Evolutionary conservation across 208 protist genomes (phyloP), one percentile per base, ranked within the genome.

Genomic region (Blechomonas ayalai): DNA sequence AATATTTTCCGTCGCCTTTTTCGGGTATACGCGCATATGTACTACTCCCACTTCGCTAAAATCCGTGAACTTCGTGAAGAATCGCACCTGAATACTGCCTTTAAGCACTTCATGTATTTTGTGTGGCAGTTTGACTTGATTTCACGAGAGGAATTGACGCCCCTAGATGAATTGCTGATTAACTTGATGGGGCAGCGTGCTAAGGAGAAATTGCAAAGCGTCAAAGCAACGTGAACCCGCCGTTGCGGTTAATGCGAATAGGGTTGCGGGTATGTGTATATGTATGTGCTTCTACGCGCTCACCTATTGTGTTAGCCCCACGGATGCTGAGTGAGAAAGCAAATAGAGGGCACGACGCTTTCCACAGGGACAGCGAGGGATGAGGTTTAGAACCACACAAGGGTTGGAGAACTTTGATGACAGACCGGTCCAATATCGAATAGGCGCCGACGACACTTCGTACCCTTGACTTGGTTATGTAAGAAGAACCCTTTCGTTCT

Each of bases 1-100:
- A 97, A 89, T 32, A 99, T 99, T 12, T 99, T 99, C 67, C 95
- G 96, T 36, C 65, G 97, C 20, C 74, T 99, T 12, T 99, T 99
- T 64, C 79, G 98, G 27, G 95, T 99, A 0, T 99, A 99, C 64
- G 97, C 94, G 10, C 98, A 99, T 52, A 97, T 99, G 33, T 99
- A 99, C 64, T 91, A 98, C 73, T 87, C 78, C n/a, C 98, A 99
- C 63, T 98, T 98, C 53, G 55, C 80, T 23, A 90, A 97, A 47
- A 96, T 99, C 25, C 67, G 87, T 0, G 72, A 76, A 26, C 67
- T 99, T 23, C 86, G 90, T 52, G 96, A 98, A 57, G 96, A 99
- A 66, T 94, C 95, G 8, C 97, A 99, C 60, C 63, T 99, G 16
- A 99, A 99, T 67, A 98, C 97, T 7, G 94, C 86, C 29, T 95